phyloP scores from a whole-genome alignment of 2,329 filamentous ascomycete species.

The Penicillium brevicompactum region DNA sequence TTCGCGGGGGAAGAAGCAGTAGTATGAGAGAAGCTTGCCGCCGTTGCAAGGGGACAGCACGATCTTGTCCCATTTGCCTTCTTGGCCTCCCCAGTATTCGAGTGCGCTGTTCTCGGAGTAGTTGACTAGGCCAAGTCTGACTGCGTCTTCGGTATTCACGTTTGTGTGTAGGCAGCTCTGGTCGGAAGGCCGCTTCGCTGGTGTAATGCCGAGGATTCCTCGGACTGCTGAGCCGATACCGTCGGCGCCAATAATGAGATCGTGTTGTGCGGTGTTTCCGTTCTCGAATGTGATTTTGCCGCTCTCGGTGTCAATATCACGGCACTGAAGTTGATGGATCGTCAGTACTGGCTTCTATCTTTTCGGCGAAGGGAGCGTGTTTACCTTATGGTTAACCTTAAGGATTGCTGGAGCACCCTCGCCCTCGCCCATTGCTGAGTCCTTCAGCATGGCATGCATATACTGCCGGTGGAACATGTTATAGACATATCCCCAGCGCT shows the following conservation, averaged over 20 bases:
- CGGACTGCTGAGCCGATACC: slow-evolving; percentile 69
- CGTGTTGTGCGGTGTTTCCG: slow-evolving; percentile 53
- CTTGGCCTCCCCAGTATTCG: slow-evolving; percentile 69
- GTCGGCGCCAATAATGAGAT: slow-evolving; percentile 66
- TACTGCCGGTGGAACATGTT: slow-evolving; percentile 72
- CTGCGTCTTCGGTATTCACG: slow-evolving; percentile 62
- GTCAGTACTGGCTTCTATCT: background rate
- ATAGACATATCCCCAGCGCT: slow-evolving; percentile 66
- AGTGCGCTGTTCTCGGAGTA: slow-evolving; percentile 63
- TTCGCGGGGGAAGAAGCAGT: slow-evolving; percentile 67
- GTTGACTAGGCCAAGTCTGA: slow-evolving; percentile 62
- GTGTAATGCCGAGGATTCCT: slow-evolving; percentile 62
- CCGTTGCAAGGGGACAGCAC: slow-evolving; percentile 70
- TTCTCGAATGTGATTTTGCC: slow-evolving; percentile 58
- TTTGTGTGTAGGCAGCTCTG: slow-evolving; percentile 67
- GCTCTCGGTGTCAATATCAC: slow-evolving; percentile 55
- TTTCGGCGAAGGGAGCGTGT: background rate
- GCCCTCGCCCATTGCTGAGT: slow-evolving; percentile 57
- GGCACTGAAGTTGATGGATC: slow-evolving; percentile 35
- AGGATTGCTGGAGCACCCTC: slow-evolving; percentile 57
- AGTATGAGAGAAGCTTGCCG: slow-evolving; percentile 67
- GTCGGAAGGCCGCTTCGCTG: slow-evolving; percentile 61
- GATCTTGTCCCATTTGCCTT: slow-evolving; percentile 68
- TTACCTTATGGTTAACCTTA: slow-evolving; percentile 57
- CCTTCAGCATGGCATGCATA: slow-evolving; percentile 69